Evolutionary conservation across 176 grass and related monocot genomes (phyloP), one percentile per base, ranked within the genome.

Genomic region (Poa pratensis): DNA sequence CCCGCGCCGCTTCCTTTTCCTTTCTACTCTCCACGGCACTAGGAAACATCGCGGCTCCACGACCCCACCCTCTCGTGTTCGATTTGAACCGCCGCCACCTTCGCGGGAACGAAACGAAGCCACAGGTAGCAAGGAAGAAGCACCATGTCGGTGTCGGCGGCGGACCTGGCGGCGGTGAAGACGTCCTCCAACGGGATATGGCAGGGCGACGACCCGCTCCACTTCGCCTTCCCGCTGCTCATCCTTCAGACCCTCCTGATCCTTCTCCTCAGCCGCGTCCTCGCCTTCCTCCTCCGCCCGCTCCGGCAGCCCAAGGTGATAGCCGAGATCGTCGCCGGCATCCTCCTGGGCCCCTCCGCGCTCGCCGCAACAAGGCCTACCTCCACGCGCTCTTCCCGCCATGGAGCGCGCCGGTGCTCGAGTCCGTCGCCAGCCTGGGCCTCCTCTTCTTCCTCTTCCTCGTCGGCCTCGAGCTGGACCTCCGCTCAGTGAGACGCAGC

Each of bases 361-460:
- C 75, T 97, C 1, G 95, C 50, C 90, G 95, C 16, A 93, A 97
- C 90, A 16, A 67, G 18, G 1, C 69, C 6, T 97, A 97, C 89
- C 89, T 97, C 5, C 50, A n/a, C 34, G 84, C 46, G 6, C 7
- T 97, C 3, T 97, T 97, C 75, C 95, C 95, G 5, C 49, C 87
- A 0, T 97, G 95, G 95, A 97, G 95, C 90, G 54, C 76, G 13
- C 92, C 92, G 0, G 86, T 94, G n/a, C 95, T 97, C 7, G 95
- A 97, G 77, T 91, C 92, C 17, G 87, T 86, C 2, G 95, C 95
- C 5, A 94, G 84, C 87, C 92, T 97, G 3, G 95, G 95, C 77
- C 90, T 97, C 54, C 89, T 97, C 78, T 91, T 95, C 89, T 97
- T 93, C 85, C 90, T 97, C 24, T 97, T 97, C 89, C 89, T 97